Base-by-base conservation (phyloP, 345 rosid species). In the Salix suchowensis region DNA sequence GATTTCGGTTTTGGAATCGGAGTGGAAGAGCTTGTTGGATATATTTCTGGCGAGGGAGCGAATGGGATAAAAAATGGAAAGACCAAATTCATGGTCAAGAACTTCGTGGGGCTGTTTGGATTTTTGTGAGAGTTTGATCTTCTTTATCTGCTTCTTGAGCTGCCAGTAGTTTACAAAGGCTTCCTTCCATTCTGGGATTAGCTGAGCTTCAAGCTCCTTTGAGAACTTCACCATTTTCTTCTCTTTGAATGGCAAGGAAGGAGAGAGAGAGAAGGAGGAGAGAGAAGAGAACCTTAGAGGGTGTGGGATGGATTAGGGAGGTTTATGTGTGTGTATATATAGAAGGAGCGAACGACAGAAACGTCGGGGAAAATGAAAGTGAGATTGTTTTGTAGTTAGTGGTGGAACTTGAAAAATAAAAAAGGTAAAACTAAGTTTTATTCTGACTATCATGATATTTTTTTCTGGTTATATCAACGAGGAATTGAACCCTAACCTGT, bases 101-200 rank as follows among this genome's bases (percentile, higher is more conserved):
- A 37, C 77, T 5, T 83, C 83, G 28, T 85, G 87, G 46, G 83
- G 65, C 15, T 77, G 86, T 24, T 85, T 85, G 5, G 88, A 80
- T 58, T 82, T 85, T 72, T 67, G 79, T 19, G 92, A 88, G 76
- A 86, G 84, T 81, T 87, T 92, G 52, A 96, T 90, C 77, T 90
- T 94, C 76, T 92, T 96, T 4, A 96, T 70, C 26, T 91, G 96
- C 79, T 96, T 96, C 77, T 96, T 96, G 42, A 94, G 94, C 64
- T 88, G 88, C 89, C 97, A 83, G 76, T 96, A 96, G 81, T 94
- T 89, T 34, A 92, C 99, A 66, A 94, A 96, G 52, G 97, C 97
- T 18, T 91, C 98, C 73, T 91, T 96, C 99, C 99, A 96, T 79
- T 96, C 98, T 0, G 99, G 99, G 68, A 96, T 96, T 0, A 96